Base-by-base conservation (phyloP, 2,329 filamentous ascomycete species). In the Harringtonia aguacate region DNA sequence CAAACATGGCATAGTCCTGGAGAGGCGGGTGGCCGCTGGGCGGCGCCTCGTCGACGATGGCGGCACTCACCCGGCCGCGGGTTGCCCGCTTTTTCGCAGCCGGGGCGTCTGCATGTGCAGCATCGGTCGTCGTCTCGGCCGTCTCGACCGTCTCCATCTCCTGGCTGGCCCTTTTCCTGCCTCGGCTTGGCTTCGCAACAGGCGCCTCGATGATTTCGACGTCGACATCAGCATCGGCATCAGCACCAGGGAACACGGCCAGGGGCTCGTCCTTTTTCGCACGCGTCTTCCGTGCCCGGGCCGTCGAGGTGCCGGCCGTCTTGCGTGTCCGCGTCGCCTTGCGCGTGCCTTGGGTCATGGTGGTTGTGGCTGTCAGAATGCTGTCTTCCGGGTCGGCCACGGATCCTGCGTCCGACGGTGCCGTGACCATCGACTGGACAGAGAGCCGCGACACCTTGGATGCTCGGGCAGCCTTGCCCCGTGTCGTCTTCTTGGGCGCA, bases 381-480 rank as follows among this genome's bases (percentile, higher is more conserved):
- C 74, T 81, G 44, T 81, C 77, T 40, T 79, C 77, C 33, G 66
- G 59, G 36, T 72, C 69, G 33, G 64, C 66, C 3, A 70, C 37
- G 0, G 72, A 74, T 13, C 65, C 61, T 8, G 62, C 56, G 36
- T 80, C 75, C 0, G 74, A 75, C 3, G 64, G 56, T 2, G 60
- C 55, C 2, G 73, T 77, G 3, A 68, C 63, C 8, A 69, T 61
- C 2, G 78, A 81, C 50, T 80, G 77, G 6, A 66, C 63, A 1
- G 79, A 84, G 14, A 75, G 58, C 29, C 85, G 76, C 4, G 84
- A 85, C 9, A 73, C 70, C 58, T 87, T 89, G 20, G 86, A 92
- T 36, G 70, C 61, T 49, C 72, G 65, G 14, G 62, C 75, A 60
- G 56, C 64, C 58, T 69, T 83, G 66, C 61, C 72, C 65, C 56